Conservation (phyloP, 345 rosid species). For the Conringia planisiliqua region DNA sequence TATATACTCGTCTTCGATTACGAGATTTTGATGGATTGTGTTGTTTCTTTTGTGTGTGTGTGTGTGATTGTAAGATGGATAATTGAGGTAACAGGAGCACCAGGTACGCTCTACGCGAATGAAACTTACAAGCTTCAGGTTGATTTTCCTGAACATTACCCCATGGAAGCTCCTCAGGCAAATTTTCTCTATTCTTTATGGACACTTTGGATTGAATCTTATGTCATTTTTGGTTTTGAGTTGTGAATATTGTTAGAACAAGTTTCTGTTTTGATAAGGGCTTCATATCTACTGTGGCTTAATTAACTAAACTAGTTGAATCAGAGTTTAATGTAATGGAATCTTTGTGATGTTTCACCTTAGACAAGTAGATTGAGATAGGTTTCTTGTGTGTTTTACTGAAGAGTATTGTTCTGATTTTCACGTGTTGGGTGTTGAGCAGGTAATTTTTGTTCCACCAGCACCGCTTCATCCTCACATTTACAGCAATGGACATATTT, state of each 20-base stretch:
- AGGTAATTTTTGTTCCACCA: slow-evolving; percentile 56
- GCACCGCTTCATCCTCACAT: slow-evolving; percentile 82
- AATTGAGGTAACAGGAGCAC: slow-evolving; percentile 74
- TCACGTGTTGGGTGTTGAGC: background rate
- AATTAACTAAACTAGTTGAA: background rate
- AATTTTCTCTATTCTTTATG: background rate
- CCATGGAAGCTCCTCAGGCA: slow-evolving; percentile 86
- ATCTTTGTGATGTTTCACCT: background rate
- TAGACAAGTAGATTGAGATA: background rate
- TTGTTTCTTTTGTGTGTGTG: background rate
- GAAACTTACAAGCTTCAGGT: slow-evolving; percentile 75
- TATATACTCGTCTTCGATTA: background rate
- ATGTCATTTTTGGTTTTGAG: background rate
- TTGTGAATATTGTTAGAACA: too few relatives aligned
- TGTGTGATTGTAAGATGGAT: slow-evolving; percentile 43
- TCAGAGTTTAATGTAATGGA: background rate
- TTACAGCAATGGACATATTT: slow-evolving; percentile 80
- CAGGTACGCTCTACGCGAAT: slow-evolving; percentile 65
- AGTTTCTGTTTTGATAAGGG: background rate
- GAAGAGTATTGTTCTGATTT: too few relatives aligned
- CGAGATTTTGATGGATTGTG: background rate
- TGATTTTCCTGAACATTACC: slow-evolving; percentile 74
- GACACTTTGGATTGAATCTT: background rate
- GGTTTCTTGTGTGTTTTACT: background rate
- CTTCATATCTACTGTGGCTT: background rate